A percentile compares a stretch with the other conserved stretches of the same genome.
These are phyloP conservation scores for Annulohypoxylon maeteangense DNA, from an alignment of 495 filamentous ascomycete genomes.

Conservation along the genomic window DNA sequence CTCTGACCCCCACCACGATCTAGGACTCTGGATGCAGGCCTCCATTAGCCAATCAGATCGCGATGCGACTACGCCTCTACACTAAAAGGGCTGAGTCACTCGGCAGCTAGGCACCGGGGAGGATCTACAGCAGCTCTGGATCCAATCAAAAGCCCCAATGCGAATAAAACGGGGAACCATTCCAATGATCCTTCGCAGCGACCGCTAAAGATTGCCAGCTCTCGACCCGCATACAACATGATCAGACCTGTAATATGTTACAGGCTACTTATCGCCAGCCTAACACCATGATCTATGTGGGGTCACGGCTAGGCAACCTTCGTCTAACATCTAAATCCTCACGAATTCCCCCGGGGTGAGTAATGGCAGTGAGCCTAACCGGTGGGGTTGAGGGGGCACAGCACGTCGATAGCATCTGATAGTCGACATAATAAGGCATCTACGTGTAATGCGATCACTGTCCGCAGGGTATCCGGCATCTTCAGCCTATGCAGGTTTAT, in stretches of 20 bases:
- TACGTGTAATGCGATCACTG: background rate
- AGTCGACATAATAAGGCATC: background rate
- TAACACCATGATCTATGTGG: slow-evolving; percentile 1
- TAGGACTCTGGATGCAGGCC: background rate
- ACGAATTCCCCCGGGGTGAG: background rate
- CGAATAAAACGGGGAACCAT: background rate
- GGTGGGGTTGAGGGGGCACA: background rate
- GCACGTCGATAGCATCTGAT: background rate
- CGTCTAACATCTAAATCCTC: background rate
- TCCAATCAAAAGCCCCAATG: slow-evolving; percentile 11
- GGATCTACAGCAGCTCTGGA: background rate
- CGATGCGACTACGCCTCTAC: background rate
- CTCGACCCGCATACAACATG: background rate
- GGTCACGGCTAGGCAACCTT: slow-evolving; percentile 16
- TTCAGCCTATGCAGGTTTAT: background rate
- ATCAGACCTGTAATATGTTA: background rate
- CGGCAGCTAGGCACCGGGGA: slow-evolving; percentile 6
- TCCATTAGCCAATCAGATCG: slow-evolving; percentile 3
- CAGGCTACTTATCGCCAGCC: background rate
- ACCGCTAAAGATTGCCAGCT: background rate
- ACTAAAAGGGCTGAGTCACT: slow-evolving; percentile 27
- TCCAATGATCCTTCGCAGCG: background rate
- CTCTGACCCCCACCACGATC: background rate
- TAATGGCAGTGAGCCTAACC: background rate
- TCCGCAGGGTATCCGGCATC: too few relatives aligned